Evolutionary conservation across 2,329 filamentous ascomycete species (phyloP), one percentile per base, ranked within the genome.

Genomic region (Cercospora zeae-maydis): DNA sequence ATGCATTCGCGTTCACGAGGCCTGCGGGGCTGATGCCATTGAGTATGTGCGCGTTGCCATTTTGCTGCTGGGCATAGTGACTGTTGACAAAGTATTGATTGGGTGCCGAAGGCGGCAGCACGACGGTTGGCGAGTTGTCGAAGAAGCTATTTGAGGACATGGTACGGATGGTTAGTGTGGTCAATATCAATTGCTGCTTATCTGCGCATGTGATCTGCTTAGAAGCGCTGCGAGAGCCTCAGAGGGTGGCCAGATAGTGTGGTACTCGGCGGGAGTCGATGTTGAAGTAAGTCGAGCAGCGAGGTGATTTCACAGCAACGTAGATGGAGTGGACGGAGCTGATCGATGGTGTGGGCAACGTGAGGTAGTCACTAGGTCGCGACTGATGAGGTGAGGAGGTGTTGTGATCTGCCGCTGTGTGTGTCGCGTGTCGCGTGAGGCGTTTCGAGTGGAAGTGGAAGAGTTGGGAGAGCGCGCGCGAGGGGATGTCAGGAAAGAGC

Each of bases 81-180:
- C 58, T 63, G 62, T 67, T 68, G 58, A 49, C 63, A 58, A 75
- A 74, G 67, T 73, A 74, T 56, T 74, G 70, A 45, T 72, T 69
- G 31, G 70, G 77, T 71, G 75, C 69, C 74, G 73, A 67, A 73
- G 79, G 75, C 19, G 78, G 78, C 63, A 81, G 75, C 66, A 80
- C 77, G 62, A 81, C 76, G 37, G 78, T 79, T 47, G 80, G 79
- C 59, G 79, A 78, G 39, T 79, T 79, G 64, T 77, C 75, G 71
- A 77, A 79, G 73, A 80, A 80, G 73, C 79, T 67, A 60, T 68
- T 69, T 10, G 67, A 65, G 33, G 66, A 67, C 69, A 67, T 67
- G 45, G 52, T 53, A 54, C 36, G 59, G 58, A 24, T 14, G 61
- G 71, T 74, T 71, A 70, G 71, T 73, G 59, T 72, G 71, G 67